Evolutionary conservation across 73 alveolate species (phyloP).

Genomic region (Paraurostyla sp.): DNA sequence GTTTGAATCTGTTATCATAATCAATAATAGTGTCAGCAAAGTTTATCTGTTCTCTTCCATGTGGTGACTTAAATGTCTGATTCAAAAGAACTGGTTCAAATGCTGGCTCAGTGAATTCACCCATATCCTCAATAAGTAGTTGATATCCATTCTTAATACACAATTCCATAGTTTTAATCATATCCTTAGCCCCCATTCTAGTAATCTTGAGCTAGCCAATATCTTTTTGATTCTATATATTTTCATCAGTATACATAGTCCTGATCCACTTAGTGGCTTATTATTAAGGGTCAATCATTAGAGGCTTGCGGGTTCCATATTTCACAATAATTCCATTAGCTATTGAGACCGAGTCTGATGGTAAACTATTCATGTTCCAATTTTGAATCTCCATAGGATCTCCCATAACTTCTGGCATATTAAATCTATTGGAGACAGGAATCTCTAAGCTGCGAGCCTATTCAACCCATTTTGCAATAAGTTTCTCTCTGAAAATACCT

Average conservation of each 20-base stretch:
- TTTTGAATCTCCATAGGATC: constrained; percentile 96
- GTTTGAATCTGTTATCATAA: constrained; percentile 90
- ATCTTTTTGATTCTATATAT: constrained; percentile 52
- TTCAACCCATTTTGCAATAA: constrained; percentile 84
- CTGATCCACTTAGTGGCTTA: constrained; percentile 96
- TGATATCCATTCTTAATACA: constrained; percentile 88
- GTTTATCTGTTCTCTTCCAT: constrained; percentile 86
- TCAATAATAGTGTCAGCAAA: constrained; percentile 94
- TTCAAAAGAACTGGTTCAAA: constrained; percentile 93
- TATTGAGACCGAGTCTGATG: constrained; percentile 96
- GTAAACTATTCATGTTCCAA: constrained; percentile 97
- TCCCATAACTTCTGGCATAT: constrained; percentile 88
- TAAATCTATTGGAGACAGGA: constrained; percentile 80
- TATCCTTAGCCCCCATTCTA: constrained; percentile 83
- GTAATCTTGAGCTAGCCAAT: constrained; percentile 44
- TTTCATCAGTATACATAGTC: constrained; percentile 78
- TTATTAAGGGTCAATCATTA: constrained; percentile 95
- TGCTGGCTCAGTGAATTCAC: constrained; percentile 92
- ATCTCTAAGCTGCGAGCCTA: constrained; percentile 82
- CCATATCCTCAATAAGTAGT: constrained; percentile 89
- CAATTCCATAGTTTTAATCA: constrained; percentile 81
- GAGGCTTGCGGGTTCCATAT: constrained; percentile 89
- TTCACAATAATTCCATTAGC: constrained; percentile 93
- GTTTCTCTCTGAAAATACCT: constrained; percentile 88
- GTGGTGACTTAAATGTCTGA: constrained; percentile 80